Evolutionary conservation across 176 grass and related monocot species (phyloP), one percentile per base, ranked within the genome.

Genomic region (Zoysia japonica): DNA sequence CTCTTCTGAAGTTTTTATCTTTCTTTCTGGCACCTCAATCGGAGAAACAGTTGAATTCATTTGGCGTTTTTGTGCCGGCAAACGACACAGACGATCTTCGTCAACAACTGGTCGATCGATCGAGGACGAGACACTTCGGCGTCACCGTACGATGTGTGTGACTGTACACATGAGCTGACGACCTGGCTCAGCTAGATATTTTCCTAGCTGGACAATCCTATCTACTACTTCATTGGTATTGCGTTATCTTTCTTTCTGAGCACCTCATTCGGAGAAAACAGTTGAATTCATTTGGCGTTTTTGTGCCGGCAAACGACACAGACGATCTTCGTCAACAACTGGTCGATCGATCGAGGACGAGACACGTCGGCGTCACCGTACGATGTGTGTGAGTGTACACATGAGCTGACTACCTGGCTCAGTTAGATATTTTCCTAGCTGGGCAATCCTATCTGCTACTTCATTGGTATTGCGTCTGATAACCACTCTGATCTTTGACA

Each of bases 361-460:
- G 36, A n/a, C 65, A 67, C 2, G 54, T 80, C 40, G 20, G 46
- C 61, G 40, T 52, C 43, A 52, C n/a, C 10, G 16, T 47, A 28
- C 28, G 28, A 60, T 82, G 48, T 73, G 59, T 78, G 42, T 19
- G 35, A 59, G 57, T 67, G 9, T 60, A 72, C 8, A 12, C 57
- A 50, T 3, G 65, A 43, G 15, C 45, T 45, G 6, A 45, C 57
- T 39, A 45, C 49, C 50, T 78, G 5, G 50, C 4, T 15, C 59
- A 36, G 17, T 57, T 19, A 61, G 59, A 61, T 61, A 2, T 61
- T 61, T 61, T 61, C 19, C 19, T 59, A 71, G 19, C 37, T 44
- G 50, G 68, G 7, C 73, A 49, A 72, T 78, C 51, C 14, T 68
- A 67, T 72, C 41, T 52, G 51, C 61, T 83, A 67, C 36, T 41